phyloP scores from a whole-genome alignment of 2,329 filamentous ascomycete genomes.

The Phoma herbarum region DNA sequence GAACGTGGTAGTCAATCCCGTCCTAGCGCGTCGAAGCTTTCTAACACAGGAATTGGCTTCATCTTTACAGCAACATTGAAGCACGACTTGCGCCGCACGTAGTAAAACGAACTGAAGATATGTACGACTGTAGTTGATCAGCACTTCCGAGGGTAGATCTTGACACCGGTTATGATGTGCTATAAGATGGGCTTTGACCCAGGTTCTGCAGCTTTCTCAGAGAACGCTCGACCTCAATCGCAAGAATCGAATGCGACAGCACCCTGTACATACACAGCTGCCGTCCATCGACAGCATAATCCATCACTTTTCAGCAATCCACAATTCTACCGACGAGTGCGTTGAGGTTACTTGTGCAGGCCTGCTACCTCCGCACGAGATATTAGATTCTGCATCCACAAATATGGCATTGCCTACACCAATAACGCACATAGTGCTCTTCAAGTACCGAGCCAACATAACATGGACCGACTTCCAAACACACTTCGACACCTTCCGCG shows the following conservation, averaged over 20 bases:
- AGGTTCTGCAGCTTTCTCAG: conserved; percentile 1
- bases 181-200: conserved; percentile 1
- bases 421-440: conserved; percentile 49
- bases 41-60: neutral
- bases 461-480: conserved; percentile 44
- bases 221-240: neutral
- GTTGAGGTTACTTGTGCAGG: too few relatives aligned
- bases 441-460: conserved; percentile 46
- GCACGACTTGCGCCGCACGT: conserved; percentile 8
- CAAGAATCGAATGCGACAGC: conserved; percentile 9
- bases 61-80: neutral
- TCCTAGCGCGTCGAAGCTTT: conserved; percentile 4
- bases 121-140: neutral
- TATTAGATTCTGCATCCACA: neutral
- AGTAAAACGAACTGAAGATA: neutral
- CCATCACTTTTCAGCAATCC: neutral
- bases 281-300: conserved; percentile 11
- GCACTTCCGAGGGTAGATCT: neutral
- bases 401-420: conserved; percentile 3
- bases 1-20: conserved; percentile 10
- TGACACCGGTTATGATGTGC: neutral
- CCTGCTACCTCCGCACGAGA: too few relatives aligned
- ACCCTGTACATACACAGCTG: neutral
- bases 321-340: neutral
- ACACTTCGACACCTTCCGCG: conserved; percentile 44